phyloP scores from a whole-genome alignment of 768 basidiomycete species.

The Pisolithus albus region DNA sequence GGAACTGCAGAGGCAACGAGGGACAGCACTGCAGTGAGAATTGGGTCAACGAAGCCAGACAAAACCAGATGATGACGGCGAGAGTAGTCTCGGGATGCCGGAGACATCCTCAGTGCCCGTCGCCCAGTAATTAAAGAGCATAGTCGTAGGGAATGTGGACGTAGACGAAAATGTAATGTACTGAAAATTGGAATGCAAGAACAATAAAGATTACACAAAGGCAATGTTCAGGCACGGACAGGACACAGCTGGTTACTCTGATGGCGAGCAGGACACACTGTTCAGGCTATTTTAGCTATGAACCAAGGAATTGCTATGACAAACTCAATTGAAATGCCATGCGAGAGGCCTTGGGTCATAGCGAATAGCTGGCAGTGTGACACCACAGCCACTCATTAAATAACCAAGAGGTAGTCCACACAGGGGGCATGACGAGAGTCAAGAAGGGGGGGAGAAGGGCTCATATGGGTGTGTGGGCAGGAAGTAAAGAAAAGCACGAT shows the following conservation, averaged over 20 bases:
- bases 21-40: conserved; percentile 6
- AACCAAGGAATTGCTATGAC: conserved; percentile 37
- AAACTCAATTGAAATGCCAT: conserved; percentile 30
- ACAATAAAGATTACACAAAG: not conserved
- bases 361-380: conserved; percentile 29
- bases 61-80: not conserved
- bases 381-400: conserved; percentile 19
- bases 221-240: not conserved
- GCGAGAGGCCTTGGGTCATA: conserved; percentile 34
- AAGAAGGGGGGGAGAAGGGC: too few relatives aligned
- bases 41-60: conserved; percentile 5
- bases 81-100: conserved; percentile 2
- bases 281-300: conserved; percentile 52
- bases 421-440: not conserved
- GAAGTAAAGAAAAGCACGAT: not conserved
- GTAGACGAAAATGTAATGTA: not conserved
- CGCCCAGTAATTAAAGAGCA: too few relatives aligned
- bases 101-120: too few relatives aligned
- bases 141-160: too few relatives aligned
- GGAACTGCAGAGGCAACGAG: not conserved
- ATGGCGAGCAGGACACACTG: conserved; percentile 32
- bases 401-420: conserved; percentile 10
- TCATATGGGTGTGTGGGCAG: too few relatives aligned
- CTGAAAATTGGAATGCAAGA: not conserved
- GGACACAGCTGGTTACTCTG: conserved; percentile 1